Evolutionary conservation across 306 rosid genomes (phyloP), one percentile per base, ranked within the genome.

Genomic region (Vigna radiata): DNA sequence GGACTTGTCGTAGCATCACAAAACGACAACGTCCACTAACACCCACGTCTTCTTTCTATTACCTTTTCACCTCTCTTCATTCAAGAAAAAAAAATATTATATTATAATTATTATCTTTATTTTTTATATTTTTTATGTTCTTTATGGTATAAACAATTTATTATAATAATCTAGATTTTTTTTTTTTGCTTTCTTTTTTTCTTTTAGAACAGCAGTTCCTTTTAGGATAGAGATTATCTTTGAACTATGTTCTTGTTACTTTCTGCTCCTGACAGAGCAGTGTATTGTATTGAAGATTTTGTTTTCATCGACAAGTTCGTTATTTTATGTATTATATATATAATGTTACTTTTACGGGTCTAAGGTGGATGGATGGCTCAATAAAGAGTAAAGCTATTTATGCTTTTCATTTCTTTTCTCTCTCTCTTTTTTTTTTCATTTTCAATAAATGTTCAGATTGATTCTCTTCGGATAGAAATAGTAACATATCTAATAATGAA

Each of bases 311-410:
- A 50, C 48, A 17, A 29, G 21, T 47, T 25, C 0, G 27, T 25
- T 25, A 25, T 4, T 58, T 46, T 41, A 8, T 41, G 6, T 37
- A 37, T 39, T 16, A 10, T 44, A 2, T 44, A 11, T 15, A 50
- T 70, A 50, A 52, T 10, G 7, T 53, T 12, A 4, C 8, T 64
- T 68, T 69, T 48, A n/a, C 27, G 4, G 65, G 49, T 7, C 19
- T 6, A 9, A 36, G 49, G 63, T 70, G 63, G 63, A 70, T 36
- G 63, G 64, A 70, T 36, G 63, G 64, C 76, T 71, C 76, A 53
- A 70, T 53, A 72, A 72, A 72, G 23, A 7, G 39, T 12, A 52
- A 33, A 71, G 76, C 2, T 6, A 54, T 54, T 19, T 8, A 39
- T 39, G 43, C 74, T 69, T 69, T 27, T 2, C 9, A n/a, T 69